Evolutionary conservation across 2,329 filamentous ascomycete species (phyloP).

Genomic region (Dactylellina cionopaga): DNA sequence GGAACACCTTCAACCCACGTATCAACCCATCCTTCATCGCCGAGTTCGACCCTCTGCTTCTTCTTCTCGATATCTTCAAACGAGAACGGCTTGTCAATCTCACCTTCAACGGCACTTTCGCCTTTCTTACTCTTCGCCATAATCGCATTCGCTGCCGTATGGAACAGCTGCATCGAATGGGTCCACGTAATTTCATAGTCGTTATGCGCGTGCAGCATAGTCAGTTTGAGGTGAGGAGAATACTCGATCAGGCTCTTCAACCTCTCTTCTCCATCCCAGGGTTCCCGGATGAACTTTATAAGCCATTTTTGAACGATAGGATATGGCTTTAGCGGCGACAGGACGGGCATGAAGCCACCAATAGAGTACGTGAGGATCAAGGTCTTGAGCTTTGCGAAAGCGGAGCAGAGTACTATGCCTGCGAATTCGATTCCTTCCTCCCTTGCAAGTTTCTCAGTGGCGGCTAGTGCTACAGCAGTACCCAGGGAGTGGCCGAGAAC

Average conservation of each 20-base stretch:
- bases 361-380: constrained; percentile 82
- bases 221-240: constrained; percentile 70
- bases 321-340: constrained; percentile 77
- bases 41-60: constrained; percentile 53
- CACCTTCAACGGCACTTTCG: constrained; percentile 50
- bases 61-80: constrained; percentile 55
- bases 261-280: constrained; percentile 78
- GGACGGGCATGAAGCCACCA: constrained; percentile 78
- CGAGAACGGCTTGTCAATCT: constrained; percentile 57
- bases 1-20: constrained; percentile 55
- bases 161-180: constrained; percentile 74
- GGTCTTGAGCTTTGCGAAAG: constrained; percentile 78
- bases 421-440: constrained; percentile 74
- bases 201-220: constrained; percentile 80
- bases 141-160: constrained; percentile 68
- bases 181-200: constrained; percentile 83
- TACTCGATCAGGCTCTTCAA: constrained; percentile 68
- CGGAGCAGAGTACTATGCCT: constrained; percentile 79
- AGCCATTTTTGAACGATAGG: constrained; percentile 73
- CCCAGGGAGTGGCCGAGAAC: constrained; percentile 88
- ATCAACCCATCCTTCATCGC: constrained; percentile 54
- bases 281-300: constrained; percentile 75
- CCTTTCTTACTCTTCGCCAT: constrained; percentile 58
- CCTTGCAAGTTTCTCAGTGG: constrained; percentile 74
- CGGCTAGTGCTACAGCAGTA: constrained; percentile 81